phyloP scores from a whole-genome alignment of 176 grass and related monocot species.

The Oryza meyeriana region DNA sequence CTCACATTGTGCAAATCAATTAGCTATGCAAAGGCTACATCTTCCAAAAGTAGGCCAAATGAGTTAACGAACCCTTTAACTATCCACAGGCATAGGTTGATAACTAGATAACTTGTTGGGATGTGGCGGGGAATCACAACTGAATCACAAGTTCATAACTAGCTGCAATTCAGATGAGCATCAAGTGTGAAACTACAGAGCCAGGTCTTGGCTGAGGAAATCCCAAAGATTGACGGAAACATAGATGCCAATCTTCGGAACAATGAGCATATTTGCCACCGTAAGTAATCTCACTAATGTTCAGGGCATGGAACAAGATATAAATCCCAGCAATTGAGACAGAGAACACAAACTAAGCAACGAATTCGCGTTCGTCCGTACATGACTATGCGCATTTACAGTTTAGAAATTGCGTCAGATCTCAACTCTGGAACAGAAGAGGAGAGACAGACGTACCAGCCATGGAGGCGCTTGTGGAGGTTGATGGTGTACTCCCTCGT shows the following conservation, averaged over 20 bases:
- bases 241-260: not conserved
- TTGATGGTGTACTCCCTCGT: constrained; percentile 84
- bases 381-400: too few species aligned
- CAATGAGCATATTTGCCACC: not conserved
- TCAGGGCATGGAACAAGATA: not conserved
- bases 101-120: not conserved
- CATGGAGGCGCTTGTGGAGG: constrained; percentile 91
- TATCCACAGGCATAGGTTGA: not conserved
- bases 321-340: too few species aligned
- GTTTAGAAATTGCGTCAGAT: not conserved
- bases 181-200: not conserved
- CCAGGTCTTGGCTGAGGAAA: too few species aligned
- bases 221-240: too few species aligned
- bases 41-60: not conserved
- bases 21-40: not conserved
- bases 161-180: not conserved
- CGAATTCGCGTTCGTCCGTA: too few species aligned
- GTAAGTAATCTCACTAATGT: not conserved
- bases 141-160: not conserved
- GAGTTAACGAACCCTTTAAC: not conserved
- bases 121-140: not conserved
- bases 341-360: not conserved
- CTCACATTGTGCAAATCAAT: not conserved
- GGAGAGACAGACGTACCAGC: constrained; percentile 43
- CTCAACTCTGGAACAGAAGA: not conserved